Conservation (phyloP, 306 rosid genomes). For the Delonix regia region DNA sequence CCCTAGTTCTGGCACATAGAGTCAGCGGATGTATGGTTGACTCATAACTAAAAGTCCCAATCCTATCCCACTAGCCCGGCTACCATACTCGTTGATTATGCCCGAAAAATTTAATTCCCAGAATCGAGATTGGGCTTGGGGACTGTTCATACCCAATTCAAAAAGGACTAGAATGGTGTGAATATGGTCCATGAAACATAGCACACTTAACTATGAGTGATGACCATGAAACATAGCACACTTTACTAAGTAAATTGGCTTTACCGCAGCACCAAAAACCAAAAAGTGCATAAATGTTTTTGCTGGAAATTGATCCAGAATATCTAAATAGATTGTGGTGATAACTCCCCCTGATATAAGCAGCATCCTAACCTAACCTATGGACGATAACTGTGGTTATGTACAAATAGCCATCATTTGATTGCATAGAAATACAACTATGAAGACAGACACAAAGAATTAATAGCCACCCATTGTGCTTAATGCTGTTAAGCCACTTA, state of each 20-base stretch:
- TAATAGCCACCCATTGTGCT: slow-evolving; percentile 1
- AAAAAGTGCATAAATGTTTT: slow-evolving; percentile 1
- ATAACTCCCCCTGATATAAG: slow-evolving; percentile 7
- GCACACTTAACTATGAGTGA: neutral
- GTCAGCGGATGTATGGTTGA: too few species aligned
- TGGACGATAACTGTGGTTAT: neutral
- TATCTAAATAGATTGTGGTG: neutral
- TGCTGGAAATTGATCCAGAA: neutral
- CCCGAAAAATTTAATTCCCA: neutral
- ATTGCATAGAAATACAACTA: slow-evolving; percentile 13
- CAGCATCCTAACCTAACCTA: neutral
- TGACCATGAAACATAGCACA: neutral
- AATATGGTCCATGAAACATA: neutral
- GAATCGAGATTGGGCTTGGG: too few species aligned
- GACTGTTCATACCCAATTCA: neutral
- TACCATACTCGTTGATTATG: neutral
- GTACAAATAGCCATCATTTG: slow-evolving; percentile 22
- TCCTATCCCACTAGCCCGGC: neutral
- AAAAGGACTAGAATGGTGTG: neutral
- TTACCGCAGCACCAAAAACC: neutral
- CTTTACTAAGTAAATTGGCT: neutral
- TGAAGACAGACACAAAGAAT: slow-evolving; percentile 11
- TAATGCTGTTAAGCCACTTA: slow-evolving; percentile 4
- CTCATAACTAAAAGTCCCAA: too few species aligned
- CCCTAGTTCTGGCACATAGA: neutral